These are phyloP conservation scores for Sugiyamaella chiloensis DNA, from an alignment of 805 yeast species.

Conservation along the genomic window DNA sequence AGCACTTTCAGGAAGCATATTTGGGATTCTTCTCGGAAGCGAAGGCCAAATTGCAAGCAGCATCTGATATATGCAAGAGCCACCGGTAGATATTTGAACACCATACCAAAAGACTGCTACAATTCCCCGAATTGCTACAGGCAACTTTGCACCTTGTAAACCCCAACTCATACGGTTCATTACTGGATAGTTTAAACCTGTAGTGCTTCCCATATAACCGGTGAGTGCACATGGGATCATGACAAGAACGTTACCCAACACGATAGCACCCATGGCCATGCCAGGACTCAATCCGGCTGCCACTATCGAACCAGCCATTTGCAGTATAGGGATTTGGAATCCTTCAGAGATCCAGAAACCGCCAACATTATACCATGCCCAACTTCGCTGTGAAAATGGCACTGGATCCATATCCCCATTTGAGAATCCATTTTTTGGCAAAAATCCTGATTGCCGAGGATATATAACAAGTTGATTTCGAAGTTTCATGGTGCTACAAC, in stretches of 20 bases:
- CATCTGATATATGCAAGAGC: slow-evolving; percentile 14
- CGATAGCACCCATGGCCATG: slow-evolving; percentile 8
- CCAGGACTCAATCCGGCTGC: slow-evolving; percentile 16
- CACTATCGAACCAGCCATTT: slow-evolving; percentile 17
- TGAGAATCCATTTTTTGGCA: slow-evolving; percentile 4
- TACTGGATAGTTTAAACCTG: slow-evolving; percentile 13
- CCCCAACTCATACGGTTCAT: slow-evolving; percentile 15
- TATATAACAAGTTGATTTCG: background rate
- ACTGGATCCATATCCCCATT: slow-evolving; percentile 19
- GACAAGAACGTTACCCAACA: slow-evolving; percentile 9
- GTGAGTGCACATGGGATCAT: slow-evolving; percentile 4
- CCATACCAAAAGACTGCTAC: slow-evolving; percentile 21
- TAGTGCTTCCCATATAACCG: slow-evolving; percentile 1
- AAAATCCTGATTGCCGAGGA: background rate
- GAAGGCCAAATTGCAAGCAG: slow-evolving; percentile 11
- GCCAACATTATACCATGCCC: slow-evolving; percentile 20
- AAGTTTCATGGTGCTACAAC: background rate
- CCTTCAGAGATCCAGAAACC: slow-evolving; percentile 19
- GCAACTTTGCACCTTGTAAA: slow-evolving; percentile 17
- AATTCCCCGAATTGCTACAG: slow-evolving; percentile 19
- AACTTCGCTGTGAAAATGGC: slow-evolving; percentile 14
- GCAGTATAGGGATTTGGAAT: slow-evolving; percentile 16
- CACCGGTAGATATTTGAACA: slow-evolving; percentile 20
- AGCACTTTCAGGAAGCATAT: slow-evolving; percentile 13
- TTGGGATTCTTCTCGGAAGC: slow-evolving; percentile 6